Conservation (phyloP, 1,139 yeast genomes). For the Debaryomyces sp. region DNA sequence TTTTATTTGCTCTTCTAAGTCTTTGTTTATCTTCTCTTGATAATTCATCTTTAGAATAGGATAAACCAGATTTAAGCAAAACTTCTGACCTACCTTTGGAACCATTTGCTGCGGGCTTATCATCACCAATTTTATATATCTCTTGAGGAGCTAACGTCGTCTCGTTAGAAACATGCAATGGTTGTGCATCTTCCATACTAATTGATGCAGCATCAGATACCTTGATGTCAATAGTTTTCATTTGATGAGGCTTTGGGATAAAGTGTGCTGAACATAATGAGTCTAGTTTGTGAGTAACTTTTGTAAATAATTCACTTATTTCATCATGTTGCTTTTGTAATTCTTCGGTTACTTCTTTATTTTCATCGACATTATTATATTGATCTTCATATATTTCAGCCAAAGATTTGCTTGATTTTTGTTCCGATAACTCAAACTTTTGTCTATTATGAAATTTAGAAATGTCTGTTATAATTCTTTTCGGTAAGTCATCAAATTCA, state of each 20-base stretch:
- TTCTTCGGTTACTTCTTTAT: constrained; percentile 56
- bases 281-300: constrained; percentile 74
- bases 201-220: constrained; percentile 73
- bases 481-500: constrained; percentile 84
- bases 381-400: constrained; percentile 95
- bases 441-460: constrained; percentile 56
- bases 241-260: constrained; percentile 85
- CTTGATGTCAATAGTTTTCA: constrained; percentile 73
- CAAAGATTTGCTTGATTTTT: constrained; percentile 82
- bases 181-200: constrained; percentile 96
- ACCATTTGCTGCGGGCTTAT: constrained; percentile 49
- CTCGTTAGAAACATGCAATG: constrained; percentile 74
- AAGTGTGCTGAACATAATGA: constrained; percentile 91
- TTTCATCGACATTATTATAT: constrained; percentile 52
- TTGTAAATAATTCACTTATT: constrained; percentile 64
- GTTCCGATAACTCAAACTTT: constrained; percentile 73
- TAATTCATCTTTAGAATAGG: constrained; percentile 82
- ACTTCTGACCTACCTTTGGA: constrained; percentile 54
- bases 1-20: constrained; percentile 82
- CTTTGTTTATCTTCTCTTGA: constrained; percentile 86
- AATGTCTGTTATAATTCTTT: constrained; percentile 66
- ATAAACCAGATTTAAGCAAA: constrained; percentile 75
- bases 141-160: constrained; percentile 95
- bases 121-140: constrained; percentile 65
- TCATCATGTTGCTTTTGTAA: constrained; percentile 76